Evolutionary conservation across 1,284 basidiomycete genomes (phyloP).

Genomic region (Sanghuangporus weigelae): DNA sequence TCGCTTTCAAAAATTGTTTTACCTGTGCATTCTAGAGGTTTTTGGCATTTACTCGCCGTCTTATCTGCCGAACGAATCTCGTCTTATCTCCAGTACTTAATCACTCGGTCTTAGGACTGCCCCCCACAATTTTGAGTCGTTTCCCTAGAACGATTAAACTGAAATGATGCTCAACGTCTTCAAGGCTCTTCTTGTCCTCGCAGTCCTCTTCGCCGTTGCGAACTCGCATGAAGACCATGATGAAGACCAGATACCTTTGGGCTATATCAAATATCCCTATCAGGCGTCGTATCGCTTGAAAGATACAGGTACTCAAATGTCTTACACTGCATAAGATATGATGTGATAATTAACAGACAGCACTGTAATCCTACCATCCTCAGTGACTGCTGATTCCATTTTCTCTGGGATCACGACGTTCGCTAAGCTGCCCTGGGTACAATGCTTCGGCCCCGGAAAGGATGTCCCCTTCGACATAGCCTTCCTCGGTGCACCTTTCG

Average conservation of each 20-base stretch:
- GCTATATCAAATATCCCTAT: conserved; percentile 58
- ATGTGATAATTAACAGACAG: not conserved
- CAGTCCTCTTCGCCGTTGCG: conserved; percentile 21
- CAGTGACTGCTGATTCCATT: conserved; percentile 63
- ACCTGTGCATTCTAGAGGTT: too few species aligned
- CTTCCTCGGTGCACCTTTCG: conserved; percentile 76
- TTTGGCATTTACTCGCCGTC: too few species aligned
- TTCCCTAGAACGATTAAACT: not conserved
- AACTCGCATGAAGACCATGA: conserved; percentile 37
- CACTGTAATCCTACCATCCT: not conserved
- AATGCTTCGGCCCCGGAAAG: conserved; percentile 58
- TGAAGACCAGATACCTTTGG: conserved; percentile 54
- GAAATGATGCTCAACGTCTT: conserved; percentile 6
- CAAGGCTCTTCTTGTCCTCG: not conserved
- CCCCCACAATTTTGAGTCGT: not conserved
- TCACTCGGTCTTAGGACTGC: not conserved
- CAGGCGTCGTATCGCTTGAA: conserved; percentile 49
- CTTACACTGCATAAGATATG: not conserved
- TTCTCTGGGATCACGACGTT: conserved; percentile 75
- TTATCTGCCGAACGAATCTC: not conserved
- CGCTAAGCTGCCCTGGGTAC: conserved; percentile 69
- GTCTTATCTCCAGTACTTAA: not conserved
- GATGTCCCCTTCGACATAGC: conserved; percentile 64
- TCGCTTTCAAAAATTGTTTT: not conserved
- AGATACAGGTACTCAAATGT: conserved; percentile 42